Conservation (phyloP, 371 early-diverging fungal species). For the Apophysomyces variabilis region DNA sequence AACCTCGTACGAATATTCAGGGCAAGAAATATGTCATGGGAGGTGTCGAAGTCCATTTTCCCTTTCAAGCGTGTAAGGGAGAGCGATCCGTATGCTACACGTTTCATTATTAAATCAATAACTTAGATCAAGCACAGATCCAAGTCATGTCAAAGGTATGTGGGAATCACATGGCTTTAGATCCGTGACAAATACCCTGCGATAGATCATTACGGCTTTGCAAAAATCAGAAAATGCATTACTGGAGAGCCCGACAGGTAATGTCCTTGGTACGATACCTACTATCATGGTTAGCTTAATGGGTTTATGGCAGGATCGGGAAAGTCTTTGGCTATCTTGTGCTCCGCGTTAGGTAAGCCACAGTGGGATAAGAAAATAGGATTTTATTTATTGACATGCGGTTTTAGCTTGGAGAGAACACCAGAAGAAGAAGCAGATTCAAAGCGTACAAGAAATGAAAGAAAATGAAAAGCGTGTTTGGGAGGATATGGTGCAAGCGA, state of each 20-base stretch:
- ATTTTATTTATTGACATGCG: neutral
- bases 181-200: neutral
- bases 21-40: constrained; percentile 30
- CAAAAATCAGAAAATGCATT: constrained; percentile 56
- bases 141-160: constrained; percentile 64
- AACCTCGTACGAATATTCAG: neutral
- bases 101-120: too few species aligned
- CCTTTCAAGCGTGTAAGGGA: constrained; percentile 57
- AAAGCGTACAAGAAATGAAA: constrained; percentile 2
- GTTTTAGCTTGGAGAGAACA: constrained; percentile 31
- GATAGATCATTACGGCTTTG: constrained; percentile 56
- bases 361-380: neutral
- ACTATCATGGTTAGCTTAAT: neutral
- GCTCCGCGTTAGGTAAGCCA: constrained; percentile 51
- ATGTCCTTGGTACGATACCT: neutral
- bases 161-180: too few species aligned
- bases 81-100: neutral
- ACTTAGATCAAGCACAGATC: constrained; percentile 57
- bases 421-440: constrained; percentile 19
- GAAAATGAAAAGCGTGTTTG: neutral
- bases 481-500: neutral
- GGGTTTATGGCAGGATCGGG: constrained; percentile 51
- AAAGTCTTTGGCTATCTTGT: constrained; percentile 60
- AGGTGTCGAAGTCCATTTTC: constrained; percentile 54
- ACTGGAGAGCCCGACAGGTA: constrained; percentile 67